Percentiles rank a stretch among this genome's conserved stretches.
Evolutionary conservation across 140 eudicot genomes (phyloP).

Genomic region (Cichorium intybus): DNA sequence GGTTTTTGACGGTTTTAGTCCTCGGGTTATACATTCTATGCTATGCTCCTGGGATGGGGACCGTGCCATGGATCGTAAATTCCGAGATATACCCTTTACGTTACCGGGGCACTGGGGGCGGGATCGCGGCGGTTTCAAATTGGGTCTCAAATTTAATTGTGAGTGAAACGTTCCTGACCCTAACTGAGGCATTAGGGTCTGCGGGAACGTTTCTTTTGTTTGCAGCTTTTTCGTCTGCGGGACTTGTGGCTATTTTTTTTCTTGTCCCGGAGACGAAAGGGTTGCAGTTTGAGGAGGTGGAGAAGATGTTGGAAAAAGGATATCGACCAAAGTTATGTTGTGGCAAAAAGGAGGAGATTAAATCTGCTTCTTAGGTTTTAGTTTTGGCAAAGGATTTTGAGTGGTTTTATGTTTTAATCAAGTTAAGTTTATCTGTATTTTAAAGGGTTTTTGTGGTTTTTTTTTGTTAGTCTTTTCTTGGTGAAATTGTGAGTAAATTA

Average conservation of each 20-base stretch:
- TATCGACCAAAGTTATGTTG: slow-evolving; percentile 31
- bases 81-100: slow-evolving; percentile 69
- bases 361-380: slow-evolving; percentile 10
- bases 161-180: slow-evolving; percentile 60
- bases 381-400: background rate
- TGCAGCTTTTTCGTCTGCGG: slow-evolving; percentile 50
- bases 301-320: slow-evolving; percentile 64
- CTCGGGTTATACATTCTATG: slow-evolving; percentile 56
- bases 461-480: background rate
- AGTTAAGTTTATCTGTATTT: background rate
- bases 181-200: slow-evolving; percentile 53
- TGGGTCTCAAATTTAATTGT: slow-evolving; percentile 66
- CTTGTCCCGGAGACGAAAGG: slow-evolving; percentile 72
- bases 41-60: slow-evolving; percentile 69
- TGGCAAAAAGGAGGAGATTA: background rate
- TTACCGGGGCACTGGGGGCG: slow-evolving; percentile 67
- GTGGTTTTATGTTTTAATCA: background rate
- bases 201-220: slow-evolving; percentile 54
- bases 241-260: slow-evolving; percentile 44
- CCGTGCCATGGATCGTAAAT: slow-evolving; percentile 66
- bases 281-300: slow-evolving; percentile 65
- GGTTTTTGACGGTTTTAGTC: slow-evolving; percentile 46
- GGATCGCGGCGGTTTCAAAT: slow-evolving; percentile 57
- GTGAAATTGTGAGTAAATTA: background rate
- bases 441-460: background rate